These are phyloP conservation scores for Blepharisma stoltei DNA, from an alignment of 73 alveolate species.

Conservation along the genomic window DNA sequence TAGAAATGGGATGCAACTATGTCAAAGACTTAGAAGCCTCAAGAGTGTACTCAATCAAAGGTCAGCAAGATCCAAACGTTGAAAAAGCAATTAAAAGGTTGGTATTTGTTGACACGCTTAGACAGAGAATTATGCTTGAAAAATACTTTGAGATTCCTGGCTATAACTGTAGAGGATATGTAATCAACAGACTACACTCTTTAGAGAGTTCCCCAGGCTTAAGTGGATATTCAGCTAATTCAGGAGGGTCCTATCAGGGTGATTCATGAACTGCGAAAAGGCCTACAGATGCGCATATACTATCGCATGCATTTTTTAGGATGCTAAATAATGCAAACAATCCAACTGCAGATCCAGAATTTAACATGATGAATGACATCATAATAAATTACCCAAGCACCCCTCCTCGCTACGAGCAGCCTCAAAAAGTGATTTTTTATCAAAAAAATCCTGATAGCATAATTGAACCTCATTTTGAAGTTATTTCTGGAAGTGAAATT, in stretches of 20 bases:
- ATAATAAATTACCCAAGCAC: conserved; percentile 9
- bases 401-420: neutral
- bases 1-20: conserved; percentile 21
- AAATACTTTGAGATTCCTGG: conserved; percentile 27
- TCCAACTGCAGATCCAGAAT: neutral
- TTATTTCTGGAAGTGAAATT: conserved; percentile 20
- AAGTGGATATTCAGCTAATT: neutral
- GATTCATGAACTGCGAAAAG: conserved; percentile 11
- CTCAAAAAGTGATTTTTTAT: neutral
- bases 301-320: conserved; percentile 15
- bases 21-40: conserved; percentile 1
- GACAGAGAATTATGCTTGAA: conserved; percentile 7
- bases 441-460: conserved; percentile 19
- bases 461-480: neutral
- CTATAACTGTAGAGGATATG: conserved; percentile 14
- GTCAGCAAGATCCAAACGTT: neutral
- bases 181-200: neutral
- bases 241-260: neutral
- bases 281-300: conserved; percentile 21
- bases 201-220: neutral
- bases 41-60: neutral
- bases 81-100: conserved; percentile 1
- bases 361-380: neutral
- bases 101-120: neutral
- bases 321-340: conserved; percentile 17